Conservation (phyloP, 106 monocot genomes). For the Acanthochlamys bracteata region DNA sequence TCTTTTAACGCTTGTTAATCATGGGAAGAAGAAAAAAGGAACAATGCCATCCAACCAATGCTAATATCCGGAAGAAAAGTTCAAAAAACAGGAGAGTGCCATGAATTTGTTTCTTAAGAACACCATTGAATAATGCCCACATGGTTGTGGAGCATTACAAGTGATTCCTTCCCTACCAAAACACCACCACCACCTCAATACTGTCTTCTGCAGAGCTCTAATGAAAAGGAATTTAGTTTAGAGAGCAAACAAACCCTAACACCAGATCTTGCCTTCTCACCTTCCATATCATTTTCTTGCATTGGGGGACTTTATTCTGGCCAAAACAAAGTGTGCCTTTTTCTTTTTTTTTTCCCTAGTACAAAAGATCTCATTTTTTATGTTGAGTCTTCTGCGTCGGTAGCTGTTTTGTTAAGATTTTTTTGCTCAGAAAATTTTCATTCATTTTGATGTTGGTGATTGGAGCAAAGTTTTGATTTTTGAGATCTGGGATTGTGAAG, state of each 20-base stretch:
- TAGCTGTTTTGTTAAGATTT: too few species aligned
- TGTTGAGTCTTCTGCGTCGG: not conserved
- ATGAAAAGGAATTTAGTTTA: not conserved
- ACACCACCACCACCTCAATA: slow-evolving; percentile 3
- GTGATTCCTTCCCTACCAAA: slow-evolving; percentile 9
- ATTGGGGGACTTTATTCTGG: slow-evolving; percentile 3
- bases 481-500: not conserved
- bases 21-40: not conserved
- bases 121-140: slow-evolving; percentile 25
- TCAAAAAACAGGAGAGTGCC: slow-evolving; percentile 8
- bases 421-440: too few species aligned
- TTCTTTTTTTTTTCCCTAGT: not conserved
- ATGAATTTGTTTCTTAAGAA: slow-evolving; percentile 1
- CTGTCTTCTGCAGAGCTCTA: slow-evolving; percentile 7
- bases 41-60: slow-evolving; percentile 9
- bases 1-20: not conserved
- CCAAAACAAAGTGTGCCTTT: not conserved
- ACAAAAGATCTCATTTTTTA: not conserved
- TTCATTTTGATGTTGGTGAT: not conserved
- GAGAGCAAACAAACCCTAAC: slow-evolving; percentile 1
- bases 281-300: not conserved
- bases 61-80: slow-evolving; percentile 9
- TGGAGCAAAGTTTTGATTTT: not conserved
- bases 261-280: not conserved
- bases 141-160: slow-evolving; percentile 21